These are phyloP conservation scores for Gnaphalium uliginosum DNA, from an alignment of 129 eudicot species.

Conservation along the genomic window DNA sequence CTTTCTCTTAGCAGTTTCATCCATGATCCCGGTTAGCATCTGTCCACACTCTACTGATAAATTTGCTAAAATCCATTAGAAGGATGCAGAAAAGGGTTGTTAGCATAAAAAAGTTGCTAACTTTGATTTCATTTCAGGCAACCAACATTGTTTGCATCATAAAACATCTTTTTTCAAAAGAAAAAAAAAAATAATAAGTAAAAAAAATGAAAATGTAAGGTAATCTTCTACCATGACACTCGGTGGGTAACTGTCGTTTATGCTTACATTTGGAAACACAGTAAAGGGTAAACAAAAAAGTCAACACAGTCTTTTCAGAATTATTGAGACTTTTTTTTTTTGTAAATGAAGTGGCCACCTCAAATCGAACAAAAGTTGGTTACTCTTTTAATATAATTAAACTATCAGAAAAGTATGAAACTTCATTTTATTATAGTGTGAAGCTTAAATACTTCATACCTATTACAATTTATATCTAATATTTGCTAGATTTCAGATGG, in stretches of 20 bases:
- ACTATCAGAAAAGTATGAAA: neutral
- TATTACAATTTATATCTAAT: neutral
- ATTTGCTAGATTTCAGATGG: slow-evolving; percentile 55
- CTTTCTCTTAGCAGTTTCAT: slow-evolving; percentile 73
- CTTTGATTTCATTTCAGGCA: neutral
- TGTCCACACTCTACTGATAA: neutral
- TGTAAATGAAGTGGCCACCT: neutral
- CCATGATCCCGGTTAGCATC: slow-evolving; percentile 64
- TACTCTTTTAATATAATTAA: neutral
- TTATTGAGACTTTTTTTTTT: neutral
- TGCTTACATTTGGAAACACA: neutral
- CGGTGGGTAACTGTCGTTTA: neutral
- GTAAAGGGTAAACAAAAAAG: neutral
- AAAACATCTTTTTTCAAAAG: neutral
- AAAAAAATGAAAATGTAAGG: neutral
- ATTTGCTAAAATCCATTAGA: neutral
- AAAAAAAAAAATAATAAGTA: neutral
- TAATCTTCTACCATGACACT: neutral
- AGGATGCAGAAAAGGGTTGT: neutral
- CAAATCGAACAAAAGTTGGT: slow-evolving; percentile 1
- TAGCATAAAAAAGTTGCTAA: too few species aligned
- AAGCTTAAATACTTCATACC: neutral
- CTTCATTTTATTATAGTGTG: neutral
- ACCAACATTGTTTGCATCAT: neutral
- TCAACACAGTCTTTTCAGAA: neutral